phyloP scores from a whole-genome alignment of 805 yeast genomes.

The Dipodascus albidus region DNA sequence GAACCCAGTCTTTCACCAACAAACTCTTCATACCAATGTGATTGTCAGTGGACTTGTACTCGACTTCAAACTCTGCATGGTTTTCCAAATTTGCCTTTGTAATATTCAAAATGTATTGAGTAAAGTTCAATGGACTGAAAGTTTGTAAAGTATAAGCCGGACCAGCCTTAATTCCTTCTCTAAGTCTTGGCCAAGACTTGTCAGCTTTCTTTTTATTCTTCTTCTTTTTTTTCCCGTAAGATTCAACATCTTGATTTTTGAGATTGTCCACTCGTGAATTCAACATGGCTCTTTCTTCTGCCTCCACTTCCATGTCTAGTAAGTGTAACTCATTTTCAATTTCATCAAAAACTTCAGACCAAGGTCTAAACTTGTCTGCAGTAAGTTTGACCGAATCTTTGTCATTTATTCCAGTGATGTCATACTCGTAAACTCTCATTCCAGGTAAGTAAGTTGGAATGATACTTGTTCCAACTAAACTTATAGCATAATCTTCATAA shows the following conservation, averaged over 20 bases:
- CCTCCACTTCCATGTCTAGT: slow-evolving; percentile 10
- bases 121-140: slow-evolving; percentile 61
- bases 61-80: slow-evolving; percentile 40
- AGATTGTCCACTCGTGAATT: too few species aligned
- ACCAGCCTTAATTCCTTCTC: slow-evolving; percentile 38
- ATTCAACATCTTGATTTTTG: too few species aligned
- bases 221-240: background rate
- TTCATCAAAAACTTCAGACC: slow-evolving; percentile 44
- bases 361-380: slow-evolving; percentile 30
- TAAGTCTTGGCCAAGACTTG: slow-evolving; percentile 49
- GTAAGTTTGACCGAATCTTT: slow-evolving; percentile 11
- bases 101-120: slow-evolving; percentile 63
- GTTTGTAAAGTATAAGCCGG: slow-evolving; percentile 67
- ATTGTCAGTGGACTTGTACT: slow-evolving; percentile 56
- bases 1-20: slow-evolving; percentile 52
- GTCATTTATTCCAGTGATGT: slow-evolving; percentile 42
- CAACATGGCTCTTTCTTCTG: background rate
- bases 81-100: slow-evolving; percentile 30
- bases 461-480: slow-evolving; percentile 60
- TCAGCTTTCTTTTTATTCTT: slow-evolving; percentile 29
- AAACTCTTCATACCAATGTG: slow-evolving; percentile 43
- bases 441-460: slow-evolving; percentile 83
- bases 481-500: slow-evolving; percentile 51
- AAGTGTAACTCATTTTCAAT: slow-evolving; percentile 29
- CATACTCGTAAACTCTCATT: slow-evolving; percentile 78